Evolutionary conservation across 805 yeast species (phyloP), one percentile per base, ranked within the genome.

Genomic region (Wickerhamiella alocasiicola): DNA sequence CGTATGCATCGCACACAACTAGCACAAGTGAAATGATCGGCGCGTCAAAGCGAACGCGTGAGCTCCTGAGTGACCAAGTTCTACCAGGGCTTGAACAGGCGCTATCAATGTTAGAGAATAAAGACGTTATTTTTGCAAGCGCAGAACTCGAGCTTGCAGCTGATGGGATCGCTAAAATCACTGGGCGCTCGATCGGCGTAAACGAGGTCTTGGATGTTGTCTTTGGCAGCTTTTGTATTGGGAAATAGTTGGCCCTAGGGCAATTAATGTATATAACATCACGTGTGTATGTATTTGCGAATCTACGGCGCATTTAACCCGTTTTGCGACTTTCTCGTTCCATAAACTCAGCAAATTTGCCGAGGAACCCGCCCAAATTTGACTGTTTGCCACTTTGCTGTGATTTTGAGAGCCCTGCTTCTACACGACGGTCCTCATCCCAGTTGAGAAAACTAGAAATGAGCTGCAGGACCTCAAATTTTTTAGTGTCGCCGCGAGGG

Each of bases 121-220:
- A 13, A 31, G 96, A 87, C 49, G 74, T 84, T 1, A 88, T 83
- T 0, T 56, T 84, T 28, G 94, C 94, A 0, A 64, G 82, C 0
- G 95, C 88, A 45, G 77, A 80, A 42, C 64, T 91, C 29, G 70
- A 71, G 36, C 70, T 70, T 37, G 76, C 95, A 1, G 75, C 79
- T 15, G 84, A 79, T 11, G 95, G 95, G 0, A 80, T 91, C 28
- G 96, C 96, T 0, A 81, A 78, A 53, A 81, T 91, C 19, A 87
- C 96, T 0, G 98, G 97, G 1, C 81, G 81, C 29, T 72, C 83
- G 0, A 74, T 88, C 11, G 94, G 94, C 0, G 69, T 87, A 0
- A 96, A 91, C 50, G 97, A 91, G 54, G 76, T 91, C 0, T 63
- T 91, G 4, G 95, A 91, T 1, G 88, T 82, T 1, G 91, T 91